Evolutionary conservation across 306 rosid species (phyloP), one percentile per base, ranked within the genome.

Genomic region (Begonia loranthoides): DNA sequence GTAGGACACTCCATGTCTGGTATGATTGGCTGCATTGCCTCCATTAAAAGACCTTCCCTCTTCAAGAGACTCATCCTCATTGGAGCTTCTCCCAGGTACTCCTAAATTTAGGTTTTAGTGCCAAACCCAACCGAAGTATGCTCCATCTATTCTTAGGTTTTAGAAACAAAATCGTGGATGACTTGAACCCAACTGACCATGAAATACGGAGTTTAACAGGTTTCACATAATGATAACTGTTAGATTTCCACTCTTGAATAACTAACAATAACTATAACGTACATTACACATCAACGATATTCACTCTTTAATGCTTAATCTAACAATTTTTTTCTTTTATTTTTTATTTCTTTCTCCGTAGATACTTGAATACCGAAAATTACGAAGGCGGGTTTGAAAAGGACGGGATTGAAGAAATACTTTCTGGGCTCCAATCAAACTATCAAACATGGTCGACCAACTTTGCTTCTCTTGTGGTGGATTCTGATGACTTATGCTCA

Each of bases 1-100:
- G 62, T 80, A 49, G 99, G 99, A 1, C 99, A 90, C 61, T 90
- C 99, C 70, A 86, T 90, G 99, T 86, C 99, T 52, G 95, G 70
- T 46, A 81, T 90, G 81, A 75, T 90, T 64, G 94, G 95, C 19
- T 90, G 95, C 69, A 68, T 90, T 62, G 99, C 99, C 47, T 82
- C 93, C 59, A 54, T 78, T 17, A 69, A 73, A 49, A 80, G 76
- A 56, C 94, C 99, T 69, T 43, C 70, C 8, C 95, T 90, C 28
- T 90, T 90, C 12, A 77, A 71, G 44, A 57, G 49, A 38, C 87
- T 90, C 59, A 12, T 90, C 38, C 95, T 90, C 58, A 6, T 90
- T 33, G 72, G 70, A 66, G 83, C 88, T 74, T 86, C 99, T 40
- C 99, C 99, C 14, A 90, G 95, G 97, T 87, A n/a, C n/a, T n/a